phyloP scores from a whole-genome alignment of 257 asterid genomes.

The Capsicum baccatum region DNA sequence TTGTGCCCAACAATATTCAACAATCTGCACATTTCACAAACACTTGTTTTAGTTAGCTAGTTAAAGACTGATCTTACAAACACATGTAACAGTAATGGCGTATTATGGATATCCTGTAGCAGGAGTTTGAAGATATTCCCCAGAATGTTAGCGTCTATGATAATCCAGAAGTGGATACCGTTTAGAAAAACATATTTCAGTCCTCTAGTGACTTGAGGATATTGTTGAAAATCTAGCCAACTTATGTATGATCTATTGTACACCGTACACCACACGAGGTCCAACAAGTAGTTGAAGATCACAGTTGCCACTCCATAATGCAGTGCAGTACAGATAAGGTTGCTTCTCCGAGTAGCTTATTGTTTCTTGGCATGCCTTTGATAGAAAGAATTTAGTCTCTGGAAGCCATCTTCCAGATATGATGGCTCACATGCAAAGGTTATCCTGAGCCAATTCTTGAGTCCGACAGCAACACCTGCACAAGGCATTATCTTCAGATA shows the following conservation, averaged over 20 bases:
- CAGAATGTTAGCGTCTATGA: too few relatives aligned
- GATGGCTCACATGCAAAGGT: constrained; percentile 76
- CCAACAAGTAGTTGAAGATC: neutral
- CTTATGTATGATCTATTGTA: too few relatives aligned
- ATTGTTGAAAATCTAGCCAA: neutral
- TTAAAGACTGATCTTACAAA: too few relatives aligned
- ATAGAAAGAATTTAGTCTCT: constrained; percentile 65
- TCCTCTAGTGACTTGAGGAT: neutral
- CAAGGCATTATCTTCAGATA: neutral
- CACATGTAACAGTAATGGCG: neutral
- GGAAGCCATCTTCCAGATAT: constrained; percentile 64
- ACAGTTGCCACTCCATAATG: neutral
- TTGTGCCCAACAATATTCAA: too few relatives aligned
- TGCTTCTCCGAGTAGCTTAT: constrained; percentile 33
- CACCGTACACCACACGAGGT: neutral
- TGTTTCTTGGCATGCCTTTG: constrained; percentile 69
- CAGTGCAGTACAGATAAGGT: neutral
- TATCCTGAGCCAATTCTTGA: constrained; percentile 79
- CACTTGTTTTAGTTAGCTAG: too few relatives aligned
- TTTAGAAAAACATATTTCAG: neutral
- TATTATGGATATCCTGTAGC: neutral
- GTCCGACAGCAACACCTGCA: constrained; percentile 77
- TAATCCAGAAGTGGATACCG: too few relatives aligned
- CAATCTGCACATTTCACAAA: too few relatives aligned
- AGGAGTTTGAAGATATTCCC: neutral